These are phyloP conservation scores for Xylariaceae sp. DNA, from an alignment of 2,329 filamentous ascomycete species.

Conservation along the genomic window DNA sequence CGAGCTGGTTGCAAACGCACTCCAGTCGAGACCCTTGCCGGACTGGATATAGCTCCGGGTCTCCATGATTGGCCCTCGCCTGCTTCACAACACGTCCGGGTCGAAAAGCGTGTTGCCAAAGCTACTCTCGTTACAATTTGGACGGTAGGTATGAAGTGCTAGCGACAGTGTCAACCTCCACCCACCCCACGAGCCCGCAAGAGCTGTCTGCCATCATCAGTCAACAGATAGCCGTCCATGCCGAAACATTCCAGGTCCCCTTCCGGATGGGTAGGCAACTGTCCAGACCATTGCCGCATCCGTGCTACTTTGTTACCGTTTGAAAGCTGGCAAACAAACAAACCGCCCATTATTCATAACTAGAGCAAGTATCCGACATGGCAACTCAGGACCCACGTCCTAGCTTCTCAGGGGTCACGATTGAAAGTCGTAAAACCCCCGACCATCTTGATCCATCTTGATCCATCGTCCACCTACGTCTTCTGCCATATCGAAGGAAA, in stretches of 20 bases:
- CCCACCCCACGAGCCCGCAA: too few relatives aligned
- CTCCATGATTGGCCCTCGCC: too few relatives aligned
- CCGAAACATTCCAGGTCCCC: too few relatives aligned
- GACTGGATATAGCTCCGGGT: neutral
- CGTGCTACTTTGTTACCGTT: conserved; percentile 6
- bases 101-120: too few relatives aligned
- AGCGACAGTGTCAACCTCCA: too few relatives aligned
- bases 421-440: conserved; percentile 21
- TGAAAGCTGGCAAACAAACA: conserved; percentile 22
- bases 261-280: too few relatives aligned
- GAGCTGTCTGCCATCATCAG: too few relatives aligned
- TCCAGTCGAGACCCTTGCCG: neutral
- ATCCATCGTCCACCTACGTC: conserved; percentile 12
- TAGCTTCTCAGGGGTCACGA: conserved; percentile 21
- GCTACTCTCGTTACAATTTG: too few relatives aligned
- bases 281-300: neutral
- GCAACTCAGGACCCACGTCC: conserved; percentile 18
- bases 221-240: too few relatives aligned
- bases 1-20: conserved; percentile 1
- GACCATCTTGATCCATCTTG: conserved; percentile 24
- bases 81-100: too few relatives aligned
- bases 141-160: too few relatives aligned
- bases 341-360: conserved; percentile 14
- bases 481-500: conserved; percentile 5
- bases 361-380: conserved; percentile 13